phyloP scores from a whole-genome alignment of 176 grass and related monocot species.

The Oryza brachyantha region DNA sequence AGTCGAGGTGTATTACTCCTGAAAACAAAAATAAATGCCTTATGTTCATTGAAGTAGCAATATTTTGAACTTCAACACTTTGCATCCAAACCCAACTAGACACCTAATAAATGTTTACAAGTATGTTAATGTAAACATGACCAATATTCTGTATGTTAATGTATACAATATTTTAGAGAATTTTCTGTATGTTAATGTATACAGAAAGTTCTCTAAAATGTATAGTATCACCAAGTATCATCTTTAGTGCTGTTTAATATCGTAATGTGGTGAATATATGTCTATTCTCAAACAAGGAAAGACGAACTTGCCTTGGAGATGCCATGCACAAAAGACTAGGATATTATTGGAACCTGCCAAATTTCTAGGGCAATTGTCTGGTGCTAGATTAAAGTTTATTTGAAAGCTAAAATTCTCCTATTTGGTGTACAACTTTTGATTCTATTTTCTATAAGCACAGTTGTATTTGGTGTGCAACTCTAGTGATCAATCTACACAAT shows the following conservation, averaged over 20 bases:
- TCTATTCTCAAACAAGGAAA: slow-evolving; percentile 6
- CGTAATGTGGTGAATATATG: background rate
- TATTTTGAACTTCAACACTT: background rate
- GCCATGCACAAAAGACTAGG: background rate
- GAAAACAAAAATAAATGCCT: background rate
- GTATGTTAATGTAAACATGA: background rate
- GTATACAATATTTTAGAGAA: too few relatives aligned
- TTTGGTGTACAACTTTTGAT: background rate
- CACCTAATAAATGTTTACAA: background rate
- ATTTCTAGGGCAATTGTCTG: too few relatives aligned
- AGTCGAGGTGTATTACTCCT: background rate
- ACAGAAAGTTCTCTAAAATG: background rate
- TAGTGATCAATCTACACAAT: background rate
- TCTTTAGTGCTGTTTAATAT: background rate
- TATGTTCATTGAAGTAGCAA: background rate
- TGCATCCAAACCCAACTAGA: background rate
- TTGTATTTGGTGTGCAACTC: background rate
- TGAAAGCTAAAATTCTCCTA: too few relatives aligned
- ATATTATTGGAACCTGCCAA: background rate
- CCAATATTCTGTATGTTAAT: background rate
- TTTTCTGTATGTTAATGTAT: too few relatives aligned
- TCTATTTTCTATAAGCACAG: background rate
- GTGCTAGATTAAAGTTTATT: too few relatives aligned
- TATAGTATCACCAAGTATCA: background rate
- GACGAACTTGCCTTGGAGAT: background rate